These are phyloP conservation scores for Lepiota brunneoincarnata DNA, from an alignment of 768 basidiomycete species.

Conservation along the genomic window DNA sequence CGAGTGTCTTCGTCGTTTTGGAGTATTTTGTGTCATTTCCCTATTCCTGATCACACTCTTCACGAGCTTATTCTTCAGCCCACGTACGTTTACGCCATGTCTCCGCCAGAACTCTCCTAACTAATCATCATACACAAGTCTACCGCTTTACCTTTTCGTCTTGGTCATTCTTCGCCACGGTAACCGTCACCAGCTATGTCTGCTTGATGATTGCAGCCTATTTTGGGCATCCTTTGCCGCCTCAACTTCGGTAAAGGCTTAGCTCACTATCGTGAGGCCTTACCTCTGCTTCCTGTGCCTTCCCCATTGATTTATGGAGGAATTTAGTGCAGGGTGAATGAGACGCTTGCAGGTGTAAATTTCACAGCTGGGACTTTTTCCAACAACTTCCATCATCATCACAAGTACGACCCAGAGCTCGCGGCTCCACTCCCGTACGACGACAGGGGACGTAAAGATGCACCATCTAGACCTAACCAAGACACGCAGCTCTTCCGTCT, in stretches of 20 bases:
- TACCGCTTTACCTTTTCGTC: constrained; percentile 40
- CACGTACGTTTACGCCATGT: constrained; percentile 27
- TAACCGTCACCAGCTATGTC: constrained; percentile 40
- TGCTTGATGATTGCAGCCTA: constrained; percentile 38
- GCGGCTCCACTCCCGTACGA: background rate
- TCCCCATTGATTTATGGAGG: too few relatives aligned
- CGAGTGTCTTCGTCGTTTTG: constrained; percentile 39
- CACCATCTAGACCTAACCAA: background rate
- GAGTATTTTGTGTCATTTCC: constrained; percentile 36
- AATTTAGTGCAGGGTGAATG: constrained; percentile 3
- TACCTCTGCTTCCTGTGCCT: background rate
- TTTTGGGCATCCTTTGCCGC: constrained; percentile 46
- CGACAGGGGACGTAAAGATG: too few relatives aligned
- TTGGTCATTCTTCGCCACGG: constrained; percentile 49
- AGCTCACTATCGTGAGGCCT: constrained; percentile 45
- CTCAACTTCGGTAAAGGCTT: constrained; percentile 55
- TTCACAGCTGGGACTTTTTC: constrained; percentile 9
- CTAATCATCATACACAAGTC: constrained; percentile 21
- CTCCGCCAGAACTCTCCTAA: background rate
- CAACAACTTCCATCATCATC: background rate
- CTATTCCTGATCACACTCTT: constrained; percentile 35
- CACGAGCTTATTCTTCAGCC: constrained; percentile 40
- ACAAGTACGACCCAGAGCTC: constrained; percentile 5
- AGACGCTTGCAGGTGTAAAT: background rate
- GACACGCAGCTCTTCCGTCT: constrained; percentile 1